phyloP scores from a whole-genome alignment of 2,329 filamentous ascomycete species.

The Trichoderma citrinoviride region DNA sequence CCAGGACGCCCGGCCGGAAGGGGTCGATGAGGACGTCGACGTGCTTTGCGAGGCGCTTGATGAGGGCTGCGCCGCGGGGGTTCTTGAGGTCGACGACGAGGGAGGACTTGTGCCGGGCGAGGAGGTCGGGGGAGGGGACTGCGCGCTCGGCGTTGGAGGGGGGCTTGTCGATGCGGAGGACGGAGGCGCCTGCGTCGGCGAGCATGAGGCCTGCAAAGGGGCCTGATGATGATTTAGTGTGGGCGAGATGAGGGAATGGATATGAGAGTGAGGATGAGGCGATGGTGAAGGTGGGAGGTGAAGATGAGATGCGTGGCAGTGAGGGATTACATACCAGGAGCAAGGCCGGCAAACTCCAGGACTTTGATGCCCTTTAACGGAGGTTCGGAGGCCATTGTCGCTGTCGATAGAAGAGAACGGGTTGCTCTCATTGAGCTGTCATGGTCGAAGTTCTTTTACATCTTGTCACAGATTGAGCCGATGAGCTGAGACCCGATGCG shows the following conservation, averaged over 20 bases:
- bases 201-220: constrained; percentile 88
- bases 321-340: constrained; percentile 49
- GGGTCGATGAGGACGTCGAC: constrained; percentile 90
- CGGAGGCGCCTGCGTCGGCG: constrained; percentile 82
- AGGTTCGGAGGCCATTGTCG: constrained; percentile 24
- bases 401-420: background rate
- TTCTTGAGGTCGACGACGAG: constrained; percentile 78
- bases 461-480: background rate
- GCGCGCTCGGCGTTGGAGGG: constrained; percentile 45
- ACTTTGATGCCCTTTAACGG: constrained; percentile 53
- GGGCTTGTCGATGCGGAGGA: constrained; percentile 79
- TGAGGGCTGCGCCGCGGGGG: constrained; percentile 57
- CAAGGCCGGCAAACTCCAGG: constrained; percentile 59
- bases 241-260: background rate
- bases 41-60: constrained; percentile 65
- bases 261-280: background rate
- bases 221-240: constrained; percentile 47
- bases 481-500: constrained; percentile 3
- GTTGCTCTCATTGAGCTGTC: background rate
- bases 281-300: background rate
- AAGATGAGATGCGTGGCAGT: background rate
- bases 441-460: background rate
- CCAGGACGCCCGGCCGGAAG: constrained; percentile 86
- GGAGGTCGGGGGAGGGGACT: constrained; percentile 62
- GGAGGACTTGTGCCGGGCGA: constrained; percentile 78